A percentile compares a stretch with the other conserved stretches of the same genome.
Evolutionary conservation across 768 basidiomycete genomes (phyloP).

Genomic region (Boletus insuetus): DNA sequence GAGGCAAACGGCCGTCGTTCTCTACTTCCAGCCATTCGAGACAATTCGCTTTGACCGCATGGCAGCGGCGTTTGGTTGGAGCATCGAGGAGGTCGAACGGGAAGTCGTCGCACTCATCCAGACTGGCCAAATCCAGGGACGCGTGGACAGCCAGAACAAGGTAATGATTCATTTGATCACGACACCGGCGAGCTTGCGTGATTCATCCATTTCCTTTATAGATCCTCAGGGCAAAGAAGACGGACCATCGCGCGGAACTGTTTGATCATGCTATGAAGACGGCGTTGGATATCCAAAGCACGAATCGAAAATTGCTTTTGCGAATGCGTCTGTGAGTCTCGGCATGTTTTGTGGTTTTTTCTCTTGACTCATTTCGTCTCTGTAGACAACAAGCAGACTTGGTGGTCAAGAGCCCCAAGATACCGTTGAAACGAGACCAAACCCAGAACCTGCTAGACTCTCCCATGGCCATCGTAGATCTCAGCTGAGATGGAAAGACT

Average conservation of each 20-base stretch:
- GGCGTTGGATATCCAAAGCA: conserved; percentile 65
- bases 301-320: conserved; percentile 76
- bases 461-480: conserved; percentile 10
- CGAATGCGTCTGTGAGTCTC: conserved; percentile 75
- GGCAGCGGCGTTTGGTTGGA: conserved; percentile 84
- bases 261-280: conserved; percentile 74
- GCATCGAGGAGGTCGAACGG: conserved; percentile 63
- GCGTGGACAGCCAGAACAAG: conserved; percentile 90
- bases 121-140: conserved; percentile 70
- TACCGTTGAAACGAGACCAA: conserved; percentile 25
- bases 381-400: conserved; percentile 79
- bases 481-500: conserved; percentile 5
- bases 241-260: conserved; percentile 73
- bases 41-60: conserved; percentile 82
- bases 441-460: conserved; percentile 15
- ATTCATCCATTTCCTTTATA: conserved; percentile 24
- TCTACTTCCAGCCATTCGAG: conserved; percentile 90
- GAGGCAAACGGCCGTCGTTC: conserved; percentile 72
- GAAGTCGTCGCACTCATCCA: conserved; percentile 80
- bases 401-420: conserved; percentile 62
- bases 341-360: not conserved
- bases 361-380: not conserved
- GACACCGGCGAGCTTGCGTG: not conserved
- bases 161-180: conserved; percentile 34
- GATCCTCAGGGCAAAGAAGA: conserved; percentile 80